These are phyloP conservation scores for Cyberlindnera mycetangii DNA, from an alignment of 805 yeast genomes.

Conservation along the genomic window DNA sequence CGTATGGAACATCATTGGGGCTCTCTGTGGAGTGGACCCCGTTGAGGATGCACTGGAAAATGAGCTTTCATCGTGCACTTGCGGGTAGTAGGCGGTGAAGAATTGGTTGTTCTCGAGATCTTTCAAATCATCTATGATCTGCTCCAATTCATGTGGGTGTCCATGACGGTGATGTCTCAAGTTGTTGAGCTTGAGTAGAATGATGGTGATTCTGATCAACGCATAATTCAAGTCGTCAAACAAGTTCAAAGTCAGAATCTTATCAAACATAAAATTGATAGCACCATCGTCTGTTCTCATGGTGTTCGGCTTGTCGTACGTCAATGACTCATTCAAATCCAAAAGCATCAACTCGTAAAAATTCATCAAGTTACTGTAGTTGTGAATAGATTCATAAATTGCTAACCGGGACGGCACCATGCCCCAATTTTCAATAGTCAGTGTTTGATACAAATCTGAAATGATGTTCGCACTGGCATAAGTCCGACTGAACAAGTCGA, in stretches of 20 bases:
- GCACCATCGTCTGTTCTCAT: constrained; percentile 10
- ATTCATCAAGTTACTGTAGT: constrained; percentile 21
- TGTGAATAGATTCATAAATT: constrained; percentile 15
- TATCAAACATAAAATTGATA: constrained; percentile 13
- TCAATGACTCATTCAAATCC: constrained; percentile 21
- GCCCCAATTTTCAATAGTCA: constrained; percentile 12
- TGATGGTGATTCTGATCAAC: constrained; percentile 15
- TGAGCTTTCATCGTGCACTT: constrained; percentile 4
- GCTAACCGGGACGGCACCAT: background rate
- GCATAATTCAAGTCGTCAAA: constrained; percentile 25
- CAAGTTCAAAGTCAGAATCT: constrained; percentile 18
- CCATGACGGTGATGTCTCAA: constrained; percentile 11
- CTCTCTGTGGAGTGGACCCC: background rate
- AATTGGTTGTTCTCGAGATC: constrained; percentile 22
- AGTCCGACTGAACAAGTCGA: constrained; percentile 9
- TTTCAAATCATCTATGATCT: constrained; percentile 15
- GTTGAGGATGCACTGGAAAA: constrained; percentile 2
- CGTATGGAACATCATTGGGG: background rate
- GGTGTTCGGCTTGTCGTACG: constrained; percentile 7
- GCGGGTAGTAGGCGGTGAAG: constrained; percentile 17
- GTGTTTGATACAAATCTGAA: background rate
- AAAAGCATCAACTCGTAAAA: constrained; percentile 21
- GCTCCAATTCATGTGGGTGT: background rate
- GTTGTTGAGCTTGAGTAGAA: constrained; percentile 20
- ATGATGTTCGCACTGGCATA: constrained; percentile 8